Conservation (phyloP, 2,329 filamentous ascomycete genomes). For the Fusarium chlamydosporum region DNA sequence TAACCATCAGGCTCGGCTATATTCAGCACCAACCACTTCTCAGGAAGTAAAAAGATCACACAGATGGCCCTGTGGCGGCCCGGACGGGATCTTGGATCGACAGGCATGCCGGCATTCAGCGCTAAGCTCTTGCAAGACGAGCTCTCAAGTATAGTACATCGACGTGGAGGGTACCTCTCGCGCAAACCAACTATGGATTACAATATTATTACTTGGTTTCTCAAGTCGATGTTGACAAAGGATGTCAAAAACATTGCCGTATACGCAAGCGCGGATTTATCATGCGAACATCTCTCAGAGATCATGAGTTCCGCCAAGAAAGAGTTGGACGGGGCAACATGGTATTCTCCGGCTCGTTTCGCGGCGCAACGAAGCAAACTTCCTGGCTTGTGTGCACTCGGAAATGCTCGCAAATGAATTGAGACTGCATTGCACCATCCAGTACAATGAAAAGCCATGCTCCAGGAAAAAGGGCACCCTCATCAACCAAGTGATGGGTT, state of each 20-base stretch:
- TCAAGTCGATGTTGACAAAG: constrained; percentile 3
- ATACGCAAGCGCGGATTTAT: background rate
- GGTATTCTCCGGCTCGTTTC: constrained; percentile 4
- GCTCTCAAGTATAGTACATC: constrained; percentile 7
- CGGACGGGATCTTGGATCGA: constrained; percentile 49
- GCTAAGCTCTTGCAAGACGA: constrained; percentile 34
- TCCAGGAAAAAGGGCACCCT: constrained; percentile 10
- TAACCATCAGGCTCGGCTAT: constrained; percentile 4
- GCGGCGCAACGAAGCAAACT: constrained; percentile 14
- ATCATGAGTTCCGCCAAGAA: background rate
- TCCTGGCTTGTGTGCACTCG: constrained; percentile 4
- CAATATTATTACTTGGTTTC: background rate
- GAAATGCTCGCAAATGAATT: constrained; percentile 14
- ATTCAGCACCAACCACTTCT: constrained; percentile 7
- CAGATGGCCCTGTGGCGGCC: constrained; percentile 42
- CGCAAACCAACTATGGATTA: background rate
- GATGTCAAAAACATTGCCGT: background rate
- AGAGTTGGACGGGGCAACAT: constrained; percentile 1
- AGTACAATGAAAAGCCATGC: background rate
- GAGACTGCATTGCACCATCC: constrained; percentile 9
- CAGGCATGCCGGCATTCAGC: constrained; percentile 42
- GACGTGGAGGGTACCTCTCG: background rate
- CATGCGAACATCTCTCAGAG: background rate
- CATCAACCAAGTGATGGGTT: constrained; percentile 2
- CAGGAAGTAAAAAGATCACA: constrained; percentile 14